Evolutionary conservation across 192 early-diverging fungal species (phyloP).

Genomic region (Radiomyces spectabilis): DNA sequence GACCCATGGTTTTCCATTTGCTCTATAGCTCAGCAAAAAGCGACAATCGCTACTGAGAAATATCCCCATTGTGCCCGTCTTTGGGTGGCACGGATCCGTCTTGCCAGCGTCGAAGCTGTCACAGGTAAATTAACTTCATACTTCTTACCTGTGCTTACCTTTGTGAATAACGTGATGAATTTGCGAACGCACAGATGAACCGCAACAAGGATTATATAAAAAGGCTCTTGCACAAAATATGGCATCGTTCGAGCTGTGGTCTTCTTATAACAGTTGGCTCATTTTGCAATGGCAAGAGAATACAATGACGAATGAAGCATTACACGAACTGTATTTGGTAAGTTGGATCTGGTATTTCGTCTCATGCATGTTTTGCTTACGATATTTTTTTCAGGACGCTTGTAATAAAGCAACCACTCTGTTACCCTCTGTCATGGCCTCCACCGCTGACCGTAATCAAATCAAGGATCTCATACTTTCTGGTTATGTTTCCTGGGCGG

Average conservation of each 20-base stretch:
- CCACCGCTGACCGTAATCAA: slow-evolving; percentile 33
- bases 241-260: slow-evolving; percentile 40
- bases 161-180: no score
- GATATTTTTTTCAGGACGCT: slow-evolving; percentile 32
- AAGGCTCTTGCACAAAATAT: slow-evolving; percentile 28
- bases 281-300: slow-evolving; percentile 29
- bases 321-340: slow-evolving; percentile 30
- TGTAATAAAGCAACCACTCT: slow-evolving; percentile 37
- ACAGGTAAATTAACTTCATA: neutral
- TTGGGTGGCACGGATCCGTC: slow-evolving; percentile 32
- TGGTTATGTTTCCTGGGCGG: slow-evolving; percentile 54
- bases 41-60: slow-evolving; percentile 24
- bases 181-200: slow-evolving; percentile 9
- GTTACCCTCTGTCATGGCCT: slow-evolving; percentile 39
- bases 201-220: slow-evolving; percentile 28
- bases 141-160: no score
- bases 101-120: slow-evolving; percentile 13
- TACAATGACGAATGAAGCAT: slow-evolving; percentile 17
- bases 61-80: slow-evolving; percentile 33
- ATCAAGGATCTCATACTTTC: slow-evolving; percentile 45
- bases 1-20: neutral
- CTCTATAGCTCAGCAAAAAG: slow-evolving; percentile 22
- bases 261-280: slow-evolving; percentile 36
- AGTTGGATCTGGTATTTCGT: no score
- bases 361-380: slow-evolving; percentile 15